Base-by-base conservation (phyloP, 1,284 basidiomycete species). In the Pseudozyma pruni region DNA sequence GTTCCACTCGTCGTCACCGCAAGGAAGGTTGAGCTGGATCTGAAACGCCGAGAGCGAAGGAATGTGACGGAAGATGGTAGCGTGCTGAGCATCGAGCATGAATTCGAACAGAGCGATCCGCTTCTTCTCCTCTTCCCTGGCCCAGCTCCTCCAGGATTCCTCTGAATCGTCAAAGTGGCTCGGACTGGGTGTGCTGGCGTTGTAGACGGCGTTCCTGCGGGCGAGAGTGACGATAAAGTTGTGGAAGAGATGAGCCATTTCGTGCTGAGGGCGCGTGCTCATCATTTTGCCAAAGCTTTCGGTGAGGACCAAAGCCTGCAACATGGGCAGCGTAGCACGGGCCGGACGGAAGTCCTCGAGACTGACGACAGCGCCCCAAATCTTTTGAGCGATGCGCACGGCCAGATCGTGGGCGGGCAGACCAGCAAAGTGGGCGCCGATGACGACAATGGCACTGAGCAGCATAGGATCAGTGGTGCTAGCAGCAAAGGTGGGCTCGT, bases 171-270 rank as follows among this genome's bases (percentile, higher is more conserved):
- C 67, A 25, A 56, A 64, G 35, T 56, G 63, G 4, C 34, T 48
- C n/a, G 52, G 69, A 22, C 25, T 51, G 3, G 47, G 54, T 19
- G 48, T 50, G 43, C 46, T 66, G 16, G 68, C 57, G 32, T 71
- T 61, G 53, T 75, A 76, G 52, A 76, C 64, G 32, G 75, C 75
- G 29, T 76, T 76, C 23, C 75, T 61, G 25, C 75, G 62, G 17
- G 72, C 75, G 1, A 76, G 48, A 0, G 75, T 73, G 49, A 76
- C 48, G 54, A 76, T 76, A 33, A 76, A 73, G 53, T 69, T 72
- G 55, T 76, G 75, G 58, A 76, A 76, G 48, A 75, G 69, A 43
- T 76, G 73, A 6, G 73, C 70, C 63, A 74, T 71, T 48, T 76
- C 75, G 54, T 76, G 75, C 34, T 70, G 73, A 7, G 70, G 73